Percentiles rank a stretch among this genome's conserved stretches.
Evolutionary conservation across 169 alveolate species (phyloP).

Genomic region (Pseudocohnilembus persalinus): DNA sequence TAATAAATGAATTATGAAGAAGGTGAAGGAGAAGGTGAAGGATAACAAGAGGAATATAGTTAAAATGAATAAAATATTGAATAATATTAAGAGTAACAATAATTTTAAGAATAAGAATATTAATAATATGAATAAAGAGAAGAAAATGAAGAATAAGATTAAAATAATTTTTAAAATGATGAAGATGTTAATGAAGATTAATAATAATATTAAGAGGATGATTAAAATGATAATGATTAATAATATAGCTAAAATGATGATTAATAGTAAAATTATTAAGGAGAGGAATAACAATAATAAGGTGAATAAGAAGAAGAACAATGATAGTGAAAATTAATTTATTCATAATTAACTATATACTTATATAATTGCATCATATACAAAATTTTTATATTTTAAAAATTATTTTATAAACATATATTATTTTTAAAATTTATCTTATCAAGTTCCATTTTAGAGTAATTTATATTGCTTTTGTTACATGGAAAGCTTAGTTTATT

Average conservation of each 20-base stretch:
- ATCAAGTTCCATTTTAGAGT: no score
- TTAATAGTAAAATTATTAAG: no score
- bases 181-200: not conserved
- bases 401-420: no score
- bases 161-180: no score
- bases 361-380: no score
- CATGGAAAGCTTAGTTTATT: no score
- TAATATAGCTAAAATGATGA: not conserved
- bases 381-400: not conserved
- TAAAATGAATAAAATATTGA: not conserved
- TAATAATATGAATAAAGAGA: not conserved
- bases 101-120: not conserved
- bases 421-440: no score
- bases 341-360: no score
- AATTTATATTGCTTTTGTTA: no score
- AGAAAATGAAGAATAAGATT: not conserved
- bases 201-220: not conserved
- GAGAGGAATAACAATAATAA: not conserved
- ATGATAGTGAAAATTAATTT: no score
- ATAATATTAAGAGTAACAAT: not conserved
- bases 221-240: not conserved
- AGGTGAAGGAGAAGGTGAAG: not conserved
- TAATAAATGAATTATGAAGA: not conserved
- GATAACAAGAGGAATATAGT: no score
- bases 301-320: not conserved